Percentiles rank a stretch among this genome's conserved stretches.
Evolutionary conservation across 1,139 yeast genomes (phyloP).

Genomic region (Zygoascus sp.): DNA sequence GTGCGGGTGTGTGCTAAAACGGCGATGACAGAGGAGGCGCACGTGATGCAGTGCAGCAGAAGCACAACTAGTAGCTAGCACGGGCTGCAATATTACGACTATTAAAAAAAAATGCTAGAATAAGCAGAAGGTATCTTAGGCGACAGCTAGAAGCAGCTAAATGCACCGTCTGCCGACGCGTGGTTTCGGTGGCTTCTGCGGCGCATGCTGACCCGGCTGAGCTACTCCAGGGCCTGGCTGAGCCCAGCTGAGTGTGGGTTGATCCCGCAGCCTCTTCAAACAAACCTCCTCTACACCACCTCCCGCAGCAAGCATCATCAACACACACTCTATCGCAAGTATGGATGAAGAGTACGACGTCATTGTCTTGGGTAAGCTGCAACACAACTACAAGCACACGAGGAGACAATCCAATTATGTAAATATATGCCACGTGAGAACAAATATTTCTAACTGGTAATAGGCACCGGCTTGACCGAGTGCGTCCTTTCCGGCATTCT

Average conservation of each 20-base stretch:
- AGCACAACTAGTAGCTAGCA: no score
- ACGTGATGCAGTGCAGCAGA: not conserved
- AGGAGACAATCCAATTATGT: not conserved
- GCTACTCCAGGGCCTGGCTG: no score
- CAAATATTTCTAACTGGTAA: not conserved
- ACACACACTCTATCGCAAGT: slow-evolving; percentile 13
- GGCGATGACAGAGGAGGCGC: not conserved
- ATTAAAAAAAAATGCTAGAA: no score
- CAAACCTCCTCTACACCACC: no score
- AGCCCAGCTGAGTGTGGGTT: no score
- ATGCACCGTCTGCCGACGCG: no score
- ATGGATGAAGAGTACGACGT: slow-evolving; percentile 98
- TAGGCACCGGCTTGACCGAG: slow-evolving; percentile 79
- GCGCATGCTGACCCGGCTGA: no score
- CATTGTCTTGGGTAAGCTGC: slow-evolving; percentile 59
- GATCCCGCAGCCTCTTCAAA: no score
- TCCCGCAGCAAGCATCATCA: slow-evolving; percentile 1
- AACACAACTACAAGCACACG: not conserved
- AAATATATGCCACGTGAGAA: not conserved
- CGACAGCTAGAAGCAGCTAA: no score
- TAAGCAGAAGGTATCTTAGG: no score
- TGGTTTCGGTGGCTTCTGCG: no score
- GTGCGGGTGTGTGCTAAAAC: not conserved
- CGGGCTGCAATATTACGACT: no score
- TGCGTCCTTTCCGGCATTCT: slow-evolving; percentile 91